These are phyloP conservation scores for Jamesozyma spencerorum DNA, from an alignment of 805 yeast species.

Conservation along the genomic window DNA sequence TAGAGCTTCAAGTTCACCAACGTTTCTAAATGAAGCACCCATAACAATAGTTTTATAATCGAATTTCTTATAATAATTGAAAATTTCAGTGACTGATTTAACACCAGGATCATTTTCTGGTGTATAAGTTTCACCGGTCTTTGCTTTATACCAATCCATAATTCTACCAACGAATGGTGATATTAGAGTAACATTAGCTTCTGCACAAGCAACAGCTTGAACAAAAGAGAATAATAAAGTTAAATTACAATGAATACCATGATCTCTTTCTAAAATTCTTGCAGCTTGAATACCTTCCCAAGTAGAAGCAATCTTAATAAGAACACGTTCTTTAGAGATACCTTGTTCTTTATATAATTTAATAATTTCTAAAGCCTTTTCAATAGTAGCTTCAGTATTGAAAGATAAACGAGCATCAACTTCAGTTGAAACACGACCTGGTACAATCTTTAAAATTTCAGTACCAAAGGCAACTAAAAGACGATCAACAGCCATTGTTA, in stretches of 20 bases:
- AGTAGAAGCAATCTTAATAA: conserved; percentile 93
- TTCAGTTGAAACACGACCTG: conserved; percentile 98
- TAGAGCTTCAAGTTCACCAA: conserved; percentile 85
- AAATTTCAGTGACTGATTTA: conserved; percentile 70
- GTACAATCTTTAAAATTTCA: conserved; percentile 84
- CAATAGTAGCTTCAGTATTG: conserved; percentile 84
- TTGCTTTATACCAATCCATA: conserved; percentile 93
- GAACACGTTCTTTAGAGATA: conserved; percentile 74
- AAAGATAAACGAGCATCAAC: conserved; percentile 96
- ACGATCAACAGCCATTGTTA: conserved; percentile 75
- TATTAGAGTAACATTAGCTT: conserved; percentile 87
- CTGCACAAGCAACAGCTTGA: conserved; percentile 98
- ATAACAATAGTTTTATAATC: conserved; percentile 94
- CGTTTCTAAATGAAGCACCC: conserved; percentile 99
- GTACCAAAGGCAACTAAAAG: conserved; percentile 90
- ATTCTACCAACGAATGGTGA: conserved; percentile 99
- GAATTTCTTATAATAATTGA: conserved; percentile 93
- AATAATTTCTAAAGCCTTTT: conserved; percentile 85
- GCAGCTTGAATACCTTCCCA: conserved; percentile 99
- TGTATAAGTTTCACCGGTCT: conserved; percentile 77
- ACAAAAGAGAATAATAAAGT: conserved; percentile 87
- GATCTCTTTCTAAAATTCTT: conserved; percentile 77
- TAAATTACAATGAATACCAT: conserved; percentile 88
- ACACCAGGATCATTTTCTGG: conserved; percentile 89
- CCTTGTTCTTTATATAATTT: conserved; percentile 77